Base-by-base conservation (phyloP, 345 rosid species). In the Eucalyptus brandiana region DNA sequence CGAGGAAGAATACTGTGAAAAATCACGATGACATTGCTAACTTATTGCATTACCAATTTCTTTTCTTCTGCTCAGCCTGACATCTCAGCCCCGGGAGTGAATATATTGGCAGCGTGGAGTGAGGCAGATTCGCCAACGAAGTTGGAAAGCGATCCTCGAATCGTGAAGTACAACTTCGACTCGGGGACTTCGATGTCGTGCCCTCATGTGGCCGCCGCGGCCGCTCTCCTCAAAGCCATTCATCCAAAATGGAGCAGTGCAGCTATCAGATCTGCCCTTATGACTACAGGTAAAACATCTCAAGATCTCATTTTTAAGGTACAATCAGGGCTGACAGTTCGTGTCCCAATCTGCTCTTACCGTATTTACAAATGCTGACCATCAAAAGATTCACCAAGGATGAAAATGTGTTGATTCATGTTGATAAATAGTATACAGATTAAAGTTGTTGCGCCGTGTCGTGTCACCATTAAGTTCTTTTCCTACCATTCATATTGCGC, bases 111-210 rank as follows among this genome's bases (percentile, higher is more conserved):
- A 23, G 99, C 99, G 13, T 97, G 99, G 99, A 95, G 96, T 10
- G 95, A 90, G 87, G 96, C 92, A 23, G 88, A 91, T 49, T 80
- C 97, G 3, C 96, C 96, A 0, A 91, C 93, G 28, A 94, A 94
- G 91, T 6, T 93, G 11, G 76, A 90, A 18, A 24, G 53, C 5
- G 99, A 97, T 88, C 87, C 88, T 14, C 91, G 97, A 87, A 48
- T 80, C 5, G 95, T 95, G 3, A 76, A 89, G 80, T 97, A 87
- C 88, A 95, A 94, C 49, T 13, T 96, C 3, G 18, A 80, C 14
- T 91, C 98, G 4, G 99, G 99, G 86, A 97, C 99, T 90, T 97
- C 99, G 8, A 97, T 97, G 99, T 91, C 99, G 87, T 93, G 95
- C 90, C 99, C 99, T 89, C 99, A 97, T 92, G 98, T 97, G 42